phyloP scores from a whole-genome alignment of 805 yeast genomes.

The Kuraishia hungarica region DNA sequence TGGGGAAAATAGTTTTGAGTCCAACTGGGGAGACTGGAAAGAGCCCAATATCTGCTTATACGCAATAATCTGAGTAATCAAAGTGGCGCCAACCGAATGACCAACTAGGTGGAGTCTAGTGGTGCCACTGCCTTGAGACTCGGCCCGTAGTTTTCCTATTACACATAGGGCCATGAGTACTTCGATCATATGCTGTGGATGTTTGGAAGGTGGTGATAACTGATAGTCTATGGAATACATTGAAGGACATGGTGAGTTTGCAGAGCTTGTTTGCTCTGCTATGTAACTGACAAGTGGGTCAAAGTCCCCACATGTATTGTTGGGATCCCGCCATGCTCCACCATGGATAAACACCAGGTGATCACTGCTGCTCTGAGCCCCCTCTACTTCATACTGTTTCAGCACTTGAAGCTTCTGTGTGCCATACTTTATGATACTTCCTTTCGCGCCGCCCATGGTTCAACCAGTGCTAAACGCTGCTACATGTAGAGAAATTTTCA shows the following conservation, averaged over 20 bases:
- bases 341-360: slow-evolving; percentile 60
- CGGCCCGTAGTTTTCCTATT: slow-evolving; percentile 4
- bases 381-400: slow-evolving; percentile 7
- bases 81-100: slow-evolving; percentile 77
- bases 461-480: too few relatives aligned
- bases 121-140: neutral
- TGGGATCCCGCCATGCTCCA: slow-evolving; percentile 80
- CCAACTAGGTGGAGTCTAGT: slow-evolving; percentile 38
- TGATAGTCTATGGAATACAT: slow-evolving; percentile 53
- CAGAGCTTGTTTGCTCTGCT: slow-evolving; percentile 10
- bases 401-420: slow-evolving; percentile 9
- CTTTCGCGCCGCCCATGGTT: too few relatives aligned
- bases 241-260: neutral
- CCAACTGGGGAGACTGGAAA: neutral
- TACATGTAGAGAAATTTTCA: too few relatives aligned
- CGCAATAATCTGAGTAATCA: slow-evolving; percentile 44
- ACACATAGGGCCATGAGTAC: slow-evolving; percentile 32
- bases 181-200: slow-evolving; percentile 58
- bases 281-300: slow-evolving; percentile 20
- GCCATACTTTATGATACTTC: neutral
- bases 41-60: slow-evolving; percentile 7
- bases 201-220: slow-evolving; percentile 50
- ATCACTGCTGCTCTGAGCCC: neutral
- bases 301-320: slow-evolving; percentile 52
- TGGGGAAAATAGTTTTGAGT: neutral